phyloP scores from a whole-genome alignment of 2,329 filamentous ascomycete genomes.

The Ceratocystis papillata region DNA sequence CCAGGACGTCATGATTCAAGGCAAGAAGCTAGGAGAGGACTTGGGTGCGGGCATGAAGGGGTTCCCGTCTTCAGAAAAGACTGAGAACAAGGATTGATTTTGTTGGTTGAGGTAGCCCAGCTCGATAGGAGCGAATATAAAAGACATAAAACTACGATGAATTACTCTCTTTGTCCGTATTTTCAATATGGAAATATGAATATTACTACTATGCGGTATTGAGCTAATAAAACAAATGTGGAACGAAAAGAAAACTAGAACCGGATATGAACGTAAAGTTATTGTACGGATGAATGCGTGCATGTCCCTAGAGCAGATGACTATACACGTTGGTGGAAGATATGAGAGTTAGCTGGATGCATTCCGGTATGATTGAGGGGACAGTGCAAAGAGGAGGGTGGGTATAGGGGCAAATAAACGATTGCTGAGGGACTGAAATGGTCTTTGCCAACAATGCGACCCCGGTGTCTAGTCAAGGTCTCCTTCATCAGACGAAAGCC shows the following conservation, averaged over 20 bases:
- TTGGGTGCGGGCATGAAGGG: slow-evolving; percentile 19
- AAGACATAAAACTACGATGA: no score
- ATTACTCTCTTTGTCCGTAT: no score
- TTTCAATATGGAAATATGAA: neutral
- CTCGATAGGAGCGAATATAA: no score
- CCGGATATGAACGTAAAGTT: neutral
- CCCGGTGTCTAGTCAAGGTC: slow-evolving; percentile 21
- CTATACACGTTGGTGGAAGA: neutral
- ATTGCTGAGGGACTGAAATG: neutral
- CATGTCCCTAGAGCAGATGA: neutral
- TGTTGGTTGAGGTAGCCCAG: neutral
- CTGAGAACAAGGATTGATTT: neutral
- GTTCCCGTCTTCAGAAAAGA: slow-evolving; percentile 12
- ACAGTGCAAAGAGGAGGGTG: neutral
- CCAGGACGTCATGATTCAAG: slow-evolving; percentile 20
- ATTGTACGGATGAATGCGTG: neutral
- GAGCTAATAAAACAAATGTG: slow-evolving; percentile 30
- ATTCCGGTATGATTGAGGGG: neutral
- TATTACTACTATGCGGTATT: slow-evolving; percentile 17
- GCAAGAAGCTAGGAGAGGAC: slow-evolving; percentile 21
- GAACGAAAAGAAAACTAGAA: slow-evolving; percentile 11
- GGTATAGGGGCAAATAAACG: neutral
- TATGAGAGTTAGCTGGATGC: neutral
- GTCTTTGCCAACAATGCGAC: neutral
- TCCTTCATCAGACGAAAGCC: slow-evolving; percentile 19